Base-by-base conservation (phyloP, 768 basidiomycete genomes). In the Holtermanniella nyarrowii region DNA sequence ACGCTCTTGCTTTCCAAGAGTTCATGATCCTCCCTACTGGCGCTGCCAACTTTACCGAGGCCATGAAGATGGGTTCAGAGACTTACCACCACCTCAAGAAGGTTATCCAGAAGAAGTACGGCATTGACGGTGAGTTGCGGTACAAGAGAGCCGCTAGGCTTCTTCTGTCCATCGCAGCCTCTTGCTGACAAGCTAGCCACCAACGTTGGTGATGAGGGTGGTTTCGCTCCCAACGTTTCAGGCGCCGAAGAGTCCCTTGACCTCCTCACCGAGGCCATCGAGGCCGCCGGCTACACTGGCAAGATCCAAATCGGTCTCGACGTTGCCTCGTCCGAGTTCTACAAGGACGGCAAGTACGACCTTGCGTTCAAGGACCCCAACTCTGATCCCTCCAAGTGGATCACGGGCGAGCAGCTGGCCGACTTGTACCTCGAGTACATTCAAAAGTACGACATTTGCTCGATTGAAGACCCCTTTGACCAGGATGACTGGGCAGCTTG, bases 401-500 rank as follows among this genome's bases (percentile, higher is more conserved):
- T 96, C 75, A 77, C 86, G 31, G 95, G 93, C 59, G 76, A 77
- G 47, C 80, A 97, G 76, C 88, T 99, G 66, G 93, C 89, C 21
- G 86, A 90, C 47, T 77, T 91, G 65, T 99, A 97, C 79, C 72
- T 89, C 60, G 67, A 77, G 63, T 87, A 88, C 71, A 75, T 85
- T 71, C 78, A 88, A 75, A 85, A 91, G 76, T 96, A 97, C 78
- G 90, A 91, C 54, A 97, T 96, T 60, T 55, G 58, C 59, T 68
- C 69, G 37, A 71, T 71, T 54, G 69, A 71, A 76, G 95, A 99
- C 74, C 93, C 95, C 72, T 99, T 99, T 76, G 93, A 97, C 75
- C 91, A 99, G 77, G 95, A 99, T 71, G 95, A 99, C 77, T 96
- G 89, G 88, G 89, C 88, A 71, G 88, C 90, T 40, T 99, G 95